Conservation (phyloP, 208 protist genomes). For the Trypanosoma conorhini region DNA sequence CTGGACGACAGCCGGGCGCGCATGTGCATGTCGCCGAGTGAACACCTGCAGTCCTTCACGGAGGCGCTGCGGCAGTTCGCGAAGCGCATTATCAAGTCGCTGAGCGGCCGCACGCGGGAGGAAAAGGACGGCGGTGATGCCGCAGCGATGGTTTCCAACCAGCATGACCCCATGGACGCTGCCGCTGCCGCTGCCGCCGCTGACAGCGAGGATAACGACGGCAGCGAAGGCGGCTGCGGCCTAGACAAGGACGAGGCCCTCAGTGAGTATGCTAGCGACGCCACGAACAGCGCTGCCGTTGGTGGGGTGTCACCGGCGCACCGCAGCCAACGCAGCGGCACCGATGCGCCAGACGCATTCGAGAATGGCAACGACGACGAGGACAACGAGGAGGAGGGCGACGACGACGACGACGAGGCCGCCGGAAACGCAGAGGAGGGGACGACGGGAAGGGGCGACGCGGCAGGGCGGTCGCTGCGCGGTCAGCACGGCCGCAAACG, state of each 20-base stretch:
- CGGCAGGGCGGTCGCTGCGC: neutral
- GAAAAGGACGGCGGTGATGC: slow-evolving; percentile 24
- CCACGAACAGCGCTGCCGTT: slow-evolving; percentile 19
- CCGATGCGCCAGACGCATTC: slow-evolving; percentile 23
- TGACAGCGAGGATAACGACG: slow-evolving; percentile 34
- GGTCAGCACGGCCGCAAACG: neutral
- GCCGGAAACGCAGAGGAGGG: neutral
- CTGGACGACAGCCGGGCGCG: slow-evolving; percentile 42
- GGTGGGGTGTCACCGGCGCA: slow-evolving; percentile 15
- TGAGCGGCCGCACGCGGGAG: slow-evolving; percentile 43
- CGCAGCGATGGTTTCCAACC: slow-evolving; percentile 3
- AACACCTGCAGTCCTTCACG: slow-evolving; percentile 70
- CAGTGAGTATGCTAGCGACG: slow-evolving; percentile 5
- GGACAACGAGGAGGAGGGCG: neutral
- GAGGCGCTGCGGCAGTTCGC: slow-evolving; percentile 58
- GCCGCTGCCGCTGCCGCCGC: slow-evolving; percentile 21
- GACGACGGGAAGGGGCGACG: neutral
- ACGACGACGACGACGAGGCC: slow-evolving; percentile 19
- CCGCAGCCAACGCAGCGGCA: slow-evolving; percentile 17
- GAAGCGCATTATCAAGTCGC: slow-evolving; percentile 47
- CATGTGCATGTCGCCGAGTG: slow-evolving; percentile 77
- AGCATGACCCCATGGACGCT: slow-evolving; percentile 30
- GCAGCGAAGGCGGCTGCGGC: slow-evolving; percentile 6
- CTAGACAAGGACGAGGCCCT: slow-evolving; percentile 21
- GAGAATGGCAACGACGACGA: slow-evolving; percentile 23